Evolutionary conservation across 225 moss, liverwort and hornwort species (phyloP).

Genomic region (Ulota crispa): DNA sequence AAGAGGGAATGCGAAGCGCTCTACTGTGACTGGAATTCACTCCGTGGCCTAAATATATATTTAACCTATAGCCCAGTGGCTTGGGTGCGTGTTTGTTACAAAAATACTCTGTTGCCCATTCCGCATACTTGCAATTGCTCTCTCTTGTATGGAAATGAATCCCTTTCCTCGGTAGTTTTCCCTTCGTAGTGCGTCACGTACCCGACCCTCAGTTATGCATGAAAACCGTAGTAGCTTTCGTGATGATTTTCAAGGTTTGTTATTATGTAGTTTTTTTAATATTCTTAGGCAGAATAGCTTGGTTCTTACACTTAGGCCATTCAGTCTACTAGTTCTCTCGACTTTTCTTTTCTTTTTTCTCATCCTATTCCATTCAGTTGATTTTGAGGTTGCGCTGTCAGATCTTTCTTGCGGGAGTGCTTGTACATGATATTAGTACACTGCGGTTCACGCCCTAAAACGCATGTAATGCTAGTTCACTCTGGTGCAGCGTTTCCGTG

Average conservation of each 20-base stretch:
- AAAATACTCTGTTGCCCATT: slow-evolving; percentile 44
- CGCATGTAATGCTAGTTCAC: slow-evolving; percentile 35
- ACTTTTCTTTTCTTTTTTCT: background rate
- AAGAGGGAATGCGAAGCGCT: slow-evolving; percentile 17
- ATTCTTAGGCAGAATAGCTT: slow-evolving; percentile 34
- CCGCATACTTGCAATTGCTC: slow-evolving; percentile 37
- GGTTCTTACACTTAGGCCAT: slow-evolving; percentile 22
- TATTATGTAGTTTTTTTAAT: slow-evolving; percentile 17
- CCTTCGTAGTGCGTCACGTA: slow-evolving; percentile 4
- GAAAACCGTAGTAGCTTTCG: slow-evolving; percentile 21
- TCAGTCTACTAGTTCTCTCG: slow-evolving; percentile 22
- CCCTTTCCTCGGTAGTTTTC: slow-evolving; percentile 23
- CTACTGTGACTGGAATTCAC: slow-evolving; percentile 65
- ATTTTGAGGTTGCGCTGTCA: slow-evolving; percentile 32
- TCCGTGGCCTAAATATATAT: slow-evolving; percentile 48
- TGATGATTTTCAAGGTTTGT: slow-evolving; percentile 37
- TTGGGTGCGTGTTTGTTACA: slow-evolving; percentile 76
- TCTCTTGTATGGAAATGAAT: slow-evolving; percentile 31
- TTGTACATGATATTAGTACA: slow-evolving; percentile 53
- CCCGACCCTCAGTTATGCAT: slow-evolving; percentile 22
- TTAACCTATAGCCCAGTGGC: slow-evolving; percentile 51
- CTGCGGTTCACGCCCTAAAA: slow-evolving; percentile 26
- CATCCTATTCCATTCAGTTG: slow-evolving; percentile 24
- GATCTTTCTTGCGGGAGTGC: slow-evolving; percentile 36
- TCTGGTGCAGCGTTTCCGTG: slow-evolving; percentile 28